These are phyloP conservation scores for Ottelia alismoides DNA, from an alignment of 106 monocot genomes.

Conservation along the genomic window DNA sequence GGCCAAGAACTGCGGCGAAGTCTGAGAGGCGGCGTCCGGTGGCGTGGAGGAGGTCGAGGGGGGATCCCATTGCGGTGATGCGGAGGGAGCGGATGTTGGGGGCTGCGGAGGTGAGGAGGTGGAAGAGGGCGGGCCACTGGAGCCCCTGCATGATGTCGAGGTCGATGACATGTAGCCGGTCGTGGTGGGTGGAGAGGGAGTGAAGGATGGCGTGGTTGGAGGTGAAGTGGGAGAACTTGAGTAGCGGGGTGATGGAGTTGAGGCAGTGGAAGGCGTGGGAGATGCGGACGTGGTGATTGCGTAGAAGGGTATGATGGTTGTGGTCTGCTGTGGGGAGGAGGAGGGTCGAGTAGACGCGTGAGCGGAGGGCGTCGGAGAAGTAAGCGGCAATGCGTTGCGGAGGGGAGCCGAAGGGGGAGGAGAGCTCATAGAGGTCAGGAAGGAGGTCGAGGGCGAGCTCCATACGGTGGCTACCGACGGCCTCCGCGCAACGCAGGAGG, in stretches of 20 bases:
- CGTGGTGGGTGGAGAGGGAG: slow-evolving; percentile 13
- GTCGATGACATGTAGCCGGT: slow-evolving; percentile 14
- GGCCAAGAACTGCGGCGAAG: slow-evolving; percentile 50
- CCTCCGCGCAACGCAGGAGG: slow-evolving; percentile 54
- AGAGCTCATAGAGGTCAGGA: slow-evolving; percentile 31
- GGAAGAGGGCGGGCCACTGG: slow-evolving; percentile 37
- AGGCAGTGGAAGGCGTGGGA: slow-evolving; percentile 40
- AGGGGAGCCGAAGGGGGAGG: slow-evolving; percentile 54
- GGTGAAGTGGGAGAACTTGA: slow-evolving; percentile 87
- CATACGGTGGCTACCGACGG: slow-evolving; percentile 21
- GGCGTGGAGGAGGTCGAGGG: slow-evolving; percentile 24
- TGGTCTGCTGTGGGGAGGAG: slow-evolving; percentile 5
- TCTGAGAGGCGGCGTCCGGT: slow-evolving; percentile 27
- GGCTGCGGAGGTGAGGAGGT: slow-evolving; percentile 20
- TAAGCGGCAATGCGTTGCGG: slow-evolving; percentile 59
- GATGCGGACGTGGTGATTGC: slow-evolving; percentile 15
- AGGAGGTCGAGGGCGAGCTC: slow-evolving; percentile 23
- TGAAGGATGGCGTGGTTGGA: slow-evolving; percentile 72
- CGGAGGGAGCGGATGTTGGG: slow-evolving; percentile 10
- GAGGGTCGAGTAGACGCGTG: slow-evolving; percentile 14
- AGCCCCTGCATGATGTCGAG: slow-evolving; percentile 28
- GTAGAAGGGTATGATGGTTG: neutral
- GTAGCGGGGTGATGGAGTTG: slow-evolving; percentile 44
- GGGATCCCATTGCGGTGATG: slow-evolving; percentile 21
- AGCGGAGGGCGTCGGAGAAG: slow-evolving; percentile 51